Base-by-base conservation (phyloP, 148 eudicot genomes). In the Dianthus caryophyllus region DNA sequence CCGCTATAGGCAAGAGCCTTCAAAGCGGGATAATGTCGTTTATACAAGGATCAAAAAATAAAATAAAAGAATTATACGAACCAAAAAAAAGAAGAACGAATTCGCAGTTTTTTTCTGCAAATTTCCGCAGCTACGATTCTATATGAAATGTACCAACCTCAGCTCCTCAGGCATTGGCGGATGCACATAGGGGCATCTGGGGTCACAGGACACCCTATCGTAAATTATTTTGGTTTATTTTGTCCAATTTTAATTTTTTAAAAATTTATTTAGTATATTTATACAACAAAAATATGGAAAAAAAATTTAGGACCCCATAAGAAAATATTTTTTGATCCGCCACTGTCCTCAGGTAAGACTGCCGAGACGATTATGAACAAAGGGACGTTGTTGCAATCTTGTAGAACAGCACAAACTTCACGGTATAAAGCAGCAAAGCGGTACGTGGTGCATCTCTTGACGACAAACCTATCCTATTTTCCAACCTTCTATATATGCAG, bases 381-480 rank as follows among this genome's bases (percentile, higher is more conserved):
- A 36, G 5, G 31, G 4, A 59, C 30, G 41, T 25, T 39, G 43
- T 25, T 39, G 11, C 4, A 30, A 41, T 66, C 25, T 68, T 60
- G 31, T 62, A 30, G 31, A 22, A 39, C 66, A 44, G 64, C 48
- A 66, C 30, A 56, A 24, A 58, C 64, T 75, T 47, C 73, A 7
- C 38, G 38, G n/a, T n/a, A 18, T 53, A 61, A 31, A 44, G 36
- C 64, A 61, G 30, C n/a, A 61, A 66, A 31, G 61, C 27, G n/a
- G n/a, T n/a, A n/a, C n/a, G 31, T 36, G 59, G 44, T 25, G 69
- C 63, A 20, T 63, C 54, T 55, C 63, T 56, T 29, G 47, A 36
- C 33, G 67, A 60, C 18, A 66, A 70, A 59, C 61, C 71, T 70
- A 24, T 36, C 21, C 14, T 50, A 43, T 69, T 9, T 31, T 56